Evolutionary conservation across 2,329 filamentous ascomycete species (phyloP), one percentile per base, ranked within the genome.

Genomic region (Colletotrichum spinosum): DNA sequence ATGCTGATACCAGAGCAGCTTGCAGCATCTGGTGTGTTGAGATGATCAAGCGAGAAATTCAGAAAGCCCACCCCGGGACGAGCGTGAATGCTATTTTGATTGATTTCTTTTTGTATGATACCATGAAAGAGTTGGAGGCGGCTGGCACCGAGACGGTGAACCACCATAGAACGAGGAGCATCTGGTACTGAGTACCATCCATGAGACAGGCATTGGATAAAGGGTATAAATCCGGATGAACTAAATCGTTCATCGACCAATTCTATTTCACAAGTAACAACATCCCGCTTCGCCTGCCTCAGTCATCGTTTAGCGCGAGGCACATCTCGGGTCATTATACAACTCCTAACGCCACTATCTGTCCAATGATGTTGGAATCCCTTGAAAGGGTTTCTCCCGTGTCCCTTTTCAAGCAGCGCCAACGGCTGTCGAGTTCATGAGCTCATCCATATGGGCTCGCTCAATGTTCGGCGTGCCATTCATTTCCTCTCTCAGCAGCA

Each of bases 21-120:
- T 96, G 94, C 75, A 97, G 92, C 72, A 97, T 99, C 70, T 98
- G 95, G 94, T 96, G 93, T 67, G 92, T 98, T 1, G 96, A 99
- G 77, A 81, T 97, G 68, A 91, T 99, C 69, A 85, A 89, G 57
- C 86, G 91, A 39, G 92, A 97, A 75, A 98, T 99, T 55, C 73
- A 90, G 61, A 86, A 83, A 50, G 78, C 87, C 12, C 88, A 97
- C 72, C 92, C 94, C 1, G 88, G 90, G 9, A 84, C 89, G 1
- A 83, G 87, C 56, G 78, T 90, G 70, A 99, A 99, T 75, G 94
- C 96, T 34, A 93, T 98, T 44, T 78, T 99, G 71, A 96, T 99
- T 68, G 96, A 99, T 78, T 99, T 98, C 79, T 97, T 97, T 77
- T 81, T 99, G 60, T 99, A 99, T 75, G 96, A 99, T 79, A 89